Conservation (phyloP, 345 rosid species). For the Euclidium syriacum region DNA sequence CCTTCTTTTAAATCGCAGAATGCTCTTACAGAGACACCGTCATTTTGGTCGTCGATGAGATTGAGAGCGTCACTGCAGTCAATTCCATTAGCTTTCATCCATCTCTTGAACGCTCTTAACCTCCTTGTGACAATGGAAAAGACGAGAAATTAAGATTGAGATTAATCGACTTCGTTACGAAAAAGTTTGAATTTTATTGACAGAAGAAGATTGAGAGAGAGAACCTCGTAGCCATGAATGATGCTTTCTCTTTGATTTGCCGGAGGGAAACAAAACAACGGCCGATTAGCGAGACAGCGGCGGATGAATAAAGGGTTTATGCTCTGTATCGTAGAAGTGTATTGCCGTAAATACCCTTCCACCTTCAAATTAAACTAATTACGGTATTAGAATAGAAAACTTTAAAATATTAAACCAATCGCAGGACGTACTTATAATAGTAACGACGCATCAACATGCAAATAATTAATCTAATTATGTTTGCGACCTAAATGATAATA, state of each 20-base stretch:
- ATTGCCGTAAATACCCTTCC: constrained; percentile 10
- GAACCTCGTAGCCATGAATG: constrained; percentile 23
- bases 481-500: too few species aligned
- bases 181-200: neutral
- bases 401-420: too few species aligned
- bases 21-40: constrained; percentile 55
- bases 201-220: neutral
- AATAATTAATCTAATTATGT: too few species aligned
- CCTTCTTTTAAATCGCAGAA: constrained; percentile 60
- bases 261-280: constrained; percentile 10
- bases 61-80: constrained; percentile 49
- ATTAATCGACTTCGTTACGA: neutral
- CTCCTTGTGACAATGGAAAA: constrained; percentile 40
- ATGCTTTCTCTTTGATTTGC: neutral
- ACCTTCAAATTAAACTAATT: neutral
- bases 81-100: constrained; percentile 73
- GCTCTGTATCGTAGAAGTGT: neutral
- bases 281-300: neutral
- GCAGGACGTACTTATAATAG: too few species aligned
- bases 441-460: too few species aligned
- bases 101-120: constrained; percentile 74
- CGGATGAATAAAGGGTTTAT: constrained; percentile 5
- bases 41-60: constrained; percentile 38
- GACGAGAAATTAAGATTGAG: neutral
- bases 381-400: too few species aligned